Evolutionary conservation across 192 early-diverging fungal species (phyloP).

Genomic region (Coemansia sp.): DNA sequence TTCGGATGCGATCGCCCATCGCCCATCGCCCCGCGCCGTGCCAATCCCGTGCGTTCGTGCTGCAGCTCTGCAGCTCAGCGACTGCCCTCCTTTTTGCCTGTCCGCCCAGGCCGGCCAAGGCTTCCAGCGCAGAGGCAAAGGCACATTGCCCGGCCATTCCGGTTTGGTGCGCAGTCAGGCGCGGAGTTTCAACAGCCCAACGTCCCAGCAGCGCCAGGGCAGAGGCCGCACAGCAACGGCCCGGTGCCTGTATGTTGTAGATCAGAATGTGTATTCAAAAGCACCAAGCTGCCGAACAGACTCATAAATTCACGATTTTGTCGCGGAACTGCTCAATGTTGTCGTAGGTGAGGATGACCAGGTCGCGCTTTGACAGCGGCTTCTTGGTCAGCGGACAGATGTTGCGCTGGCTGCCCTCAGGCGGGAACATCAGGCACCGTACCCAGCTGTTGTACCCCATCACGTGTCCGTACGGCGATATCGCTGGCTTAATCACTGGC

Average conservation of each 20-base stretch:
- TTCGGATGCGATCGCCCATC: slow-evolving; percentile 16
- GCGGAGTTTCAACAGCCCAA: background rate
- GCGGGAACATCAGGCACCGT: slow-evolving; percentile 71
- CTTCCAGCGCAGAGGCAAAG: too few species aligned
- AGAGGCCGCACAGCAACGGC: background rate
- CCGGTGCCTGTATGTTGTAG: background rate
- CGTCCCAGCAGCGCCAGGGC: background rate
- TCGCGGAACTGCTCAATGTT: slow-evolving; percentile 78
- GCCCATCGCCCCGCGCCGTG: slow-evolving; percentile 8
- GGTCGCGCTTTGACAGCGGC: slow-evolving; percentile 85
- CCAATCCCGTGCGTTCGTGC: slow-evolving; percentile 10
- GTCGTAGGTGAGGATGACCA: slow-evolving; percentile 74
- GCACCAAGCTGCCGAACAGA: background rate
- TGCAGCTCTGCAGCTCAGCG: background rate
- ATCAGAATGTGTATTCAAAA: background rate
- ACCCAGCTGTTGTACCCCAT: slow-evolving; percentile 90
- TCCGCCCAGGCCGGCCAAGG: too few species aligned
- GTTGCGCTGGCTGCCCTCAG: slow-evolving; percentile 77
- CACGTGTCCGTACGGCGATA: slow-evolving; percentile 91
- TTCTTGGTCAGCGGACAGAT: slow-evolving; percentile 95
- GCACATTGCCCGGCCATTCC: too few species aligned
- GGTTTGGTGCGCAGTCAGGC: background rate
- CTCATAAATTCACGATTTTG: slow-evolving; percentile 66
- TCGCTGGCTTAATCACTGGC: slow-evolving; percentile 85
- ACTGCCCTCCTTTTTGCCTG: background rate